A percentile compares a stretch with the other conserved stretches of the same genome.
Evolutionary conservation across 2,329 filamentous ascomycete species (phyloP).

Genomic region (Fusarium sp.): DNA sequence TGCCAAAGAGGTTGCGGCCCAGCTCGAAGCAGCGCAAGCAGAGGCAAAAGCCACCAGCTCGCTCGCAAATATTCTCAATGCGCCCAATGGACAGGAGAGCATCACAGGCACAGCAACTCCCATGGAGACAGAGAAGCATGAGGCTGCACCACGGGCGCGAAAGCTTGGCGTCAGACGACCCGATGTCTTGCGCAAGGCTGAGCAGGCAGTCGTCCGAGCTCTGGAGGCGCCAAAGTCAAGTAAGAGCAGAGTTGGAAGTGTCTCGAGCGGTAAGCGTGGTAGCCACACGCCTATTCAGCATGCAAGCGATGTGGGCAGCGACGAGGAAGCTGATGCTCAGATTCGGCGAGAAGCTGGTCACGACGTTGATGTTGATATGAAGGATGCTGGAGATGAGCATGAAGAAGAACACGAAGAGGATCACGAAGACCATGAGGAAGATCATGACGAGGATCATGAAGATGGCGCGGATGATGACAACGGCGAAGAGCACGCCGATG

Average conservation of each 20-base stretch:
- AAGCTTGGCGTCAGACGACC: constrained; percentile 60
- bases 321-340: constrained; percentile 54
- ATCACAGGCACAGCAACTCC: constrained; percentile 48
- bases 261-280: constrained; percentile 60
- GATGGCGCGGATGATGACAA: constrained; percentile 44
- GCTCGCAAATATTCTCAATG: constrained; percentile 55
- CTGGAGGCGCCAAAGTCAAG: constrained; percentile 58
- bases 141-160: constrained; percentile 51
- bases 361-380: constrained; percentile 54
- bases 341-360: constrained; percentile 48
- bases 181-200: constrained; percentile 69
- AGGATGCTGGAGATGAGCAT: constrained; percentile 49
- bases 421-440: constrained; percentile 42
- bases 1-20: constrained; percentile 53
- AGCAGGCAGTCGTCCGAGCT: constrained; percentile 63
- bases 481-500: constrained; percentile 51
- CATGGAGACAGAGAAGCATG: constrained; percentile 53
- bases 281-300: constrained; percentile 51
- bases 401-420: constrained; percentile 42
- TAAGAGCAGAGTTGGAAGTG: constrained; percentile 62
- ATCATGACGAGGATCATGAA: constrained; percentile 38
- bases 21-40: constrained; percentile 47
- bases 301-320: constrained; percentile 51
- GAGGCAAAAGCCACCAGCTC: constrained; percentile 48
- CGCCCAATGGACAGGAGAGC: constrained; percentile 51